Evolutionary conservation across 2,329 filamentous ascomycete genomes (phyloP).

Genomic region (Hyphodiscus sp.): DNA sequence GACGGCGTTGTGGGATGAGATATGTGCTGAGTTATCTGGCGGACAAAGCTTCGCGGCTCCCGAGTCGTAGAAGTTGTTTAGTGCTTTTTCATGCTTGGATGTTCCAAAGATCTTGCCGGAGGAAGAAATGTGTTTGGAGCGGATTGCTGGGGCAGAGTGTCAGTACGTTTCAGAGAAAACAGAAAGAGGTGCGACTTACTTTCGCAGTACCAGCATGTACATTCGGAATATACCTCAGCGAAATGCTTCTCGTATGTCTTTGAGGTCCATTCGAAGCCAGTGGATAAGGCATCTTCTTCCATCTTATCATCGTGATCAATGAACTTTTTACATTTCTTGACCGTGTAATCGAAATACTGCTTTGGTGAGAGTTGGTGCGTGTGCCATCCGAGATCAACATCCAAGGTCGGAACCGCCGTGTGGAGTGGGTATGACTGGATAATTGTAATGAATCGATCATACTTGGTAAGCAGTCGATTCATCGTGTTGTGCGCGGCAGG

Average conservation of each 20-base stretch:
- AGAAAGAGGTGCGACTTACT: constrained; percentile 27
- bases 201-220: constrained; percentile 82
- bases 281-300: constrained; percentile 56
- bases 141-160: constrained; percentile 37
- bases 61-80: constrained; percentile 42
- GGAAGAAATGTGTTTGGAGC: constrained; percentile 46
- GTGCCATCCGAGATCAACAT: constrained; percentile 74
- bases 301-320: constrained; percentile 84
- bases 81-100: constrained; percentile 40
- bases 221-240: constrained; percentile 64
- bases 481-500: constrained; percentile 59
- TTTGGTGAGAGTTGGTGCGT: constrained; percentile 64
- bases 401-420: constrained; percentile 62
- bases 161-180: background rate
- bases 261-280: constrained; percentile 66
- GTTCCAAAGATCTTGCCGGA: constrained; percentile 40
- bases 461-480: constrained; percentile 57
- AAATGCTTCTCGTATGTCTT: constrained; percentile 61
- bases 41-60: constrained; percentile 44
- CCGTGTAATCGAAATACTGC: constrained; percentile 55
- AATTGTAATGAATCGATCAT: constrained; percentile 55
- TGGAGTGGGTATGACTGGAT: constrained; percentile 42
- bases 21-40: constrained; percentile 57
- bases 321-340: constrained; percentile 45
- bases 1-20: constrained; percentile 68